Percentiles rank a stretch among this genome's conserved stretches.
Evolutionary conservation across 768 basidiomycete genomes (phyloP).

Genomic region (Mycena floridula): DNA sequence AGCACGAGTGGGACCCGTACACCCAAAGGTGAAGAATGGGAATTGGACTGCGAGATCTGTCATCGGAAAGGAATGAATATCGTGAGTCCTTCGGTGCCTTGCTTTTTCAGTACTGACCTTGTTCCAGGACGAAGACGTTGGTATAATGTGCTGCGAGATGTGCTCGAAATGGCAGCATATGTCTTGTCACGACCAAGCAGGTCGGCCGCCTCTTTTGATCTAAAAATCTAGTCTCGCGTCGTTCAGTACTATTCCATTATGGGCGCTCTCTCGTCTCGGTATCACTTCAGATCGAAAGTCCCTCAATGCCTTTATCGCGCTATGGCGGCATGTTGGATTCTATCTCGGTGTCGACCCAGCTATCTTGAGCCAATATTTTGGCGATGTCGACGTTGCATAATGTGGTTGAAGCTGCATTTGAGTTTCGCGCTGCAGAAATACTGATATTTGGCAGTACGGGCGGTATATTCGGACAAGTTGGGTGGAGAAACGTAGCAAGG

Average conservation of each 20-base stretch:
- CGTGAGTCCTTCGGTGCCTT: constrained; percentile 36
- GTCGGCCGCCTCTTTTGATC: constrained; percentile 25
- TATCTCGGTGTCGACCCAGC: constrained; percentile 27
- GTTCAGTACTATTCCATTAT: constrained; percentile 27
- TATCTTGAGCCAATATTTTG: constrained; percentile 24
- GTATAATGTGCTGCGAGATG: constrained; percentile 75
- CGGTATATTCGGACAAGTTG: constrained; percentile 26
- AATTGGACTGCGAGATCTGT: constrained; percentile 86
- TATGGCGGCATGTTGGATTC: constrained; percentile 32
- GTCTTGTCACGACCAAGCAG: constrained; percentile 71
- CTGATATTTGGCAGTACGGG: constrained; percentile 19
- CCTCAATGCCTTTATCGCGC: constrained; percentile 22
- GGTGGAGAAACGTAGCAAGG: constrained; percentile 15
- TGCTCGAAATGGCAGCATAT: constrained; percentile 92
- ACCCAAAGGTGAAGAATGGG: constrained; percentile 66
- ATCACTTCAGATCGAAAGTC: constrained; percentile 8
- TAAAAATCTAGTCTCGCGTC: constrained; percentile 19
- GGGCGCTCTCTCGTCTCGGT: constrained; percentile 18
- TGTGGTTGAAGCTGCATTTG: constrained; percentile 10
- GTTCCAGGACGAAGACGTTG: constrained; percentile 67
- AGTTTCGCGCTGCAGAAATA: constrained; percentile 18
- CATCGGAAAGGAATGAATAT: no score
- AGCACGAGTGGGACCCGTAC: constrained; percentile 44
- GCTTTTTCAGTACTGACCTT: constrained; percentile 4
- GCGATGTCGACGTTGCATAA: constrained; percentile 9